phyloP scores from a whole-genome alignment of 352 stramenopile species.

The Pythium utonaiense region DNA sequence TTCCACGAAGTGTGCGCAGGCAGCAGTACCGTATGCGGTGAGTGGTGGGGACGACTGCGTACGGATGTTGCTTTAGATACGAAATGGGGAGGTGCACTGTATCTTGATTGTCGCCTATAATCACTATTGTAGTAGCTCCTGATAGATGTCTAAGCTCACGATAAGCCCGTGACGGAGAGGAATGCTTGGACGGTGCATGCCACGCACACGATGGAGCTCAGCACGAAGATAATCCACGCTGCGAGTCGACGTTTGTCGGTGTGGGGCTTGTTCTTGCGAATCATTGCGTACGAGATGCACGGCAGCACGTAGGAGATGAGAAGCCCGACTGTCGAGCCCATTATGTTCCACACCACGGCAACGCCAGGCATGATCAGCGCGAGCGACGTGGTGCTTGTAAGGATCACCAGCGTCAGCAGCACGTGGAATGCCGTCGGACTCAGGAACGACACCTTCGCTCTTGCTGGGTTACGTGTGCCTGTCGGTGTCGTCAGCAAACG shows the following conservation, averaged over 20 bases:
- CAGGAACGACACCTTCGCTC: constrained; percentile 17
- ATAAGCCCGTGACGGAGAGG: constrained; percentile 26
- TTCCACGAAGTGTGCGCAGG: too few relatives aligned
- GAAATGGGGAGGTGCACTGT: too few relatives aligned
- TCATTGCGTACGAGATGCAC: constrained; percentile 83
- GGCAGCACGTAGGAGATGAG: constrained; percentile 88
- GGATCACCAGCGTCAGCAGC: constrained; percentile 64
- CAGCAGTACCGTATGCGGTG: too few relatives aligned
- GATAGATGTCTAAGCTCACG: neutral
- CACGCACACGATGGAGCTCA: constrained; percentile 66
- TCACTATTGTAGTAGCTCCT: too few relatives aligned
- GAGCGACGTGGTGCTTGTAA: constrained; percentile 52
- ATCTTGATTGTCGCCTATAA: too few relatives aligned
- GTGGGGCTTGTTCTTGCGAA: constrained; percentile 67
- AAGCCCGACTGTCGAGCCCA: constrained; percentile 82
- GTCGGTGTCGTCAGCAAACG: constrained; percentile 24
- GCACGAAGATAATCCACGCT: constrained; percentile 74
- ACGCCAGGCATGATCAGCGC: constrained; percentile 75
- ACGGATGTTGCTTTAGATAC: too few relatives aligned
- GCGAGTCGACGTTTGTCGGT: constrained; percentile 63
- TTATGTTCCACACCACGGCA: constrained; percentile 87
- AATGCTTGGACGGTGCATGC: constrained; percentile 73
- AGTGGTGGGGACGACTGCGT: too few relatives aligned
- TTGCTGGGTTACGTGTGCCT: constrained; percentile 9
- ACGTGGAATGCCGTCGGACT: constrained; percentile 45